Base-by-base conservation (phyloP, 2,329 filamentous ascomycete genomes). In the Alternaria sp. region DNA sequence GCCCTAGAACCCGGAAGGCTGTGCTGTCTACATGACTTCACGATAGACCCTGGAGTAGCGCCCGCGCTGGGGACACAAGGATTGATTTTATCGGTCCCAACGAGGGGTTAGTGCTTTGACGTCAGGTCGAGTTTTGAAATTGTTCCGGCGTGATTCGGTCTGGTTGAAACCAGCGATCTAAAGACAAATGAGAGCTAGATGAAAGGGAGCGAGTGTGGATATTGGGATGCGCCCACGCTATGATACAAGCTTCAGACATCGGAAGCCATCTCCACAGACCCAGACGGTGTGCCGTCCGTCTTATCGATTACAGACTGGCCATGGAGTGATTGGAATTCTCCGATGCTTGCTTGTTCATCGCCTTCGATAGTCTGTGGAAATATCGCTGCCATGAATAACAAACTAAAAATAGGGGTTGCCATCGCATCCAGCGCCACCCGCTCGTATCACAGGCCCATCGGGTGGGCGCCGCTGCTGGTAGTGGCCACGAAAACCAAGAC, bases 401-500 rank as follows among this genome's bases (percentile, higher is more conserved):
- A 32, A 16, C 61, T 66, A 70, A 71, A 70, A 67, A 70, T 71
- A 70, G 64, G 68, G 61, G 57, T 30, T 54, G 44, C 14, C 22
- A 45, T 63, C 27, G 28, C 44, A 32, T 51, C 49, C 48, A 40
- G 55, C 64, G 64, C 68, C 68, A 66, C 68, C 62, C 58, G 53
- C 63, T 54, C 65, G 54, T 54, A 65, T 71, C 57, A 49, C 52
- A 54, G 60, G 61, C 62, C 65, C 63, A 63, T 63, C 63, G 60
- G 60, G 62, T 48, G 59, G 56, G 56, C 34, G 59, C 63, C 57
- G 56, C 54, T 63, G 57, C 60, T 62, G 49, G 57, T 64, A 59
- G 66, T 69, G 65, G 68, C 64, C 46, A 63, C 64, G 54, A 69
- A 61, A 60, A 67, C 34, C 66, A 61, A 63, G 59, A 55, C 54